Base-by-base conservation (phyloP, 495 filamentous ascomycete species). In the Daldinia grandis region DNA sequence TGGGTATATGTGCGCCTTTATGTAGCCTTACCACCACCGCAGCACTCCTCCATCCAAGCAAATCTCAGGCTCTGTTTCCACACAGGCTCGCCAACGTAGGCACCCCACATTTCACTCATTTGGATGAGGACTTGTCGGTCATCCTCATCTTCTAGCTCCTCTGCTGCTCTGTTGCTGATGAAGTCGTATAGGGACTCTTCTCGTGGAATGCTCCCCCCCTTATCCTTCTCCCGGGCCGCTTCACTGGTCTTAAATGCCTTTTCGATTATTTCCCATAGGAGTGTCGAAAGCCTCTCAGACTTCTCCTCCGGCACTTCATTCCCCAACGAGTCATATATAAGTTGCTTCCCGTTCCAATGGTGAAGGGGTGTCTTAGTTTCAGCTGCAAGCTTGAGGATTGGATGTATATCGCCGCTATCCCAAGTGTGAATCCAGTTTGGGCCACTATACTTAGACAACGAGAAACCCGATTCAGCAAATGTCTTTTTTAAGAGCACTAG, bases 361-460 rank as follows among this genome's bases (percentile, higher is more conserved):
- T 87, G 81, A 19, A 87, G 77, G 7, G 78, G 74, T 14, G 70
- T 76, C 5, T 62, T 33, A 6, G 70, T 76, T 3, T 88, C 88
- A n/a, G 78, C 75, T 2, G 88, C 88, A 61, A 84, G 74, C 61
- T 86, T 81, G 5, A 88, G 89, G 19, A 94, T 84, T 17, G 85
- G 80, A 40, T 88, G 79, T 28, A 93, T 88, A 8, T 91, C 91
- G 72, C 92, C 93, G 47, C 86, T 78, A 6, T 87, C 83, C 14
- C 87, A 87, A 37, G 91, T 91, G 76, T 93, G 91, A 42, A 93
- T 92, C 91, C 91, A 93, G 69, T 93, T 93, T 15, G 91, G 88
- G 9, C 91, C 91, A 35, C 91, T 92, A 63, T 40, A n/a, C 19
- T 35, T 61, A 14, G n/a, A 19, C 12, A 28, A 19, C 12, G 15